Percentiles rank a stretch among this genome's conserved stretches.
These are phyloP conservation scores for Chlorociboria aeruginascens DNA, from an alignment of 495 filamentous ascomycete species.

Conservation along the genomic window DNA sequence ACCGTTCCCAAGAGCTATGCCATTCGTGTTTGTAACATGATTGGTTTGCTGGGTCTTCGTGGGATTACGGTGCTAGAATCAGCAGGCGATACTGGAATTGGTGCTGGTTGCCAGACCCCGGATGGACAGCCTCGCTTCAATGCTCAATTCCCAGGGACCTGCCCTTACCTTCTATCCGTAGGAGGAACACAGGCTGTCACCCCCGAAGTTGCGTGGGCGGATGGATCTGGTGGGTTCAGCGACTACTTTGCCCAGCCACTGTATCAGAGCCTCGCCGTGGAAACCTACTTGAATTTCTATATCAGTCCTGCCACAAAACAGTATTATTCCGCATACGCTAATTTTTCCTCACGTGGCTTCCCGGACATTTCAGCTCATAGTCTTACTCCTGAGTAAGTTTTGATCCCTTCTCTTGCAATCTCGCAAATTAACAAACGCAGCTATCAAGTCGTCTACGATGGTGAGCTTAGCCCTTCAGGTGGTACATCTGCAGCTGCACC, in stretches of 20 bases:
- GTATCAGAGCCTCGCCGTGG: slow-evolving; percentile 24
- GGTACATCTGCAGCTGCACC: slow-evolving; percentile 31
- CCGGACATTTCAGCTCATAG: slow-evolving; percentile 26
- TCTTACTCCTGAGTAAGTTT: slow-evolving; percentile 11
- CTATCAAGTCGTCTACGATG: slow-evolving; percentile 17
- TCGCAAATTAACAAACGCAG: not conserved
- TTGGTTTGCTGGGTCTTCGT: slow-evolving; percentile 59
- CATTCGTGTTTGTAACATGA: slow-evolving; percentile 54
- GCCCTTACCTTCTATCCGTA: slow-evolving; percentile 34
- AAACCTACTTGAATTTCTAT: slow-evolving; percentile 15
- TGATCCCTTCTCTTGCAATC: not conserved
- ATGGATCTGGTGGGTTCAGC: slow-evolving; percentile 35
- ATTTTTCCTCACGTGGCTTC: slow-evolving; percentile 27
- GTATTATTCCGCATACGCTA: slow-evolving; percentile 12
- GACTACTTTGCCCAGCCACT: slow-evolving; percentile 28
- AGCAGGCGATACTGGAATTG: slow-evolving; percentile 62
- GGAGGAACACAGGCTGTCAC: slow-evolving; percentile 26
- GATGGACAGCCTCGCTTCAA: slow-evolving; percentile 39
- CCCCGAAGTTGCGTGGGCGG: slow-evolving; percentile 23
- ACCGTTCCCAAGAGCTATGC: slow-evolving; percentile 59
- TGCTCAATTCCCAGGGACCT: slow-evolving; percentile 27
- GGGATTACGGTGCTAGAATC: slow-evolving; percentile 65
- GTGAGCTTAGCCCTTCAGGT: slow-evolving; percentile 14
- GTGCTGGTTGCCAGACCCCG: slow-evolving; percentile 51
- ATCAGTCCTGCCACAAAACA: slow-evolving; percentile 6